Conservation (phyloP, 2,329 filamentous ascomycete species). For the Talaromyces sp. region DNA sequence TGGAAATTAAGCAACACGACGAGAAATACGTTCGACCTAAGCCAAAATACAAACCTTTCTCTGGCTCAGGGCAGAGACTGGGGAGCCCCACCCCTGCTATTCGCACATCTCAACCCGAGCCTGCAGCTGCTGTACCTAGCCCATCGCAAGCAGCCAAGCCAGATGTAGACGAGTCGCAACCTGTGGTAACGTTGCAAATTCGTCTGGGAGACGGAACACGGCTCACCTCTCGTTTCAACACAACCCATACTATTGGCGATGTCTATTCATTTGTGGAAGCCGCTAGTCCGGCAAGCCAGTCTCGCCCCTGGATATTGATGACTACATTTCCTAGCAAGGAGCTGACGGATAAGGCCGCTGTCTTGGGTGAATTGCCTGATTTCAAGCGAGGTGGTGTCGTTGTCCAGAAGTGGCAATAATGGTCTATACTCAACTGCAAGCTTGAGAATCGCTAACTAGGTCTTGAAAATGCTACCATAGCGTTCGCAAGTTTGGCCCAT, state of each 20-base stretch:
- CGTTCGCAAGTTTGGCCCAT: not conserved
- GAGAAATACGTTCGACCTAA: conserved; percentile 60
- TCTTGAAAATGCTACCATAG: not conserved
- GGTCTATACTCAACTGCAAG: not conserved
- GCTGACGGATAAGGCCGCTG: conserved; percentile 49
- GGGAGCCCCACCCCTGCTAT: conserved; percentile 59
- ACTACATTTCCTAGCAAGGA: conserved; percentile 63
- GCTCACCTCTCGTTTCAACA: conserved; percentile 59
- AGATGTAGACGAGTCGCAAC: conserved; percentile 53
- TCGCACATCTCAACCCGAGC: conserved; percentile 29
- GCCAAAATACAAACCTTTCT: conserved; percentile 60
- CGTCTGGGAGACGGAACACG: conserved; percentile 60
- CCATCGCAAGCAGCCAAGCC: conserved; percentile 34
- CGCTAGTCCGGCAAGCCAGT: conserved; percentile 46
- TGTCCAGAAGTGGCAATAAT: conserved; percentile 46
- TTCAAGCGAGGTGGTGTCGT: conserved; percentile 49
- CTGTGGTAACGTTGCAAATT: conserved; percentile 56
- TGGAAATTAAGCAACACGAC: conserved; percentile 60
- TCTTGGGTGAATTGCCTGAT: conserved; percentile 44
- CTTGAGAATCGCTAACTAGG: not conserved
- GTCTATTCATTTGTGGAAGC: conserved; percentile 58
- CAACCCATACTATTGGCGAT: conserved; percentile 59
- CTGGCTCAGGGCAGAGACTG: conserved; percentile 55
- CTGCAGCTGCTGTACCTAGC: conserved; percentile 23
- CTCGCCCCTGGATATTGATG: conserved; percentile 56